Percentiles rank a stretch among this genome's conserved stretches.
phyloP scores from a whole-genome alignment of 2,329 filamentous ascomycete genomes.

The Colletotrichum godetiae region DNA sequence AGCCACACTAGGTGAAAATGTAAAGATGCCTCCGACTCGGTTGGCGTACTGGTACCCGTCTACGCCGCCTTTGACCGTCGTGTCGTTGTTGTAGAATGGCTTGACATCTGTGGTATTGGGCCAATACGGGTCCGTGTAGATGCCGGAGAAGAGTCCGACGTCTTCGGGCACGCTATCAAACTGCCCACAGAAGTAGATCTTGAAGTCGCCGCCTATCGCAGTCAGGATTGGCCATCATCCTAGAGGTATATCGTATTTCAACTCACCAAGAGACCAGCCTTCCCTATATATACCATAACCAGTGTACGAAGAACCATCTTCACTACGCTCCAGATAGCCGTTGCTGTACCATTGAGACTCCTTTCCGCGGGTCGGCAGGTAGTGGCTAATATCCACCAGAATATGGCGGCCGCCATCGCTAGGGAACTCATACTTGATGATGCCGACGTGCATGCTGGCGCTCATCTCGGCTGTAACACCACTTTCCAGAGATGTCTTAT shows the following conservation, averaged over 20 bases:
- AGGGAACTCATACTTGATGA: constrained; percentile 64
- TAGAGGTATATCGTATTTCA: fast-evolving
- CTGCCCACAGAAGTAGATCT: constrained; percentile 56
- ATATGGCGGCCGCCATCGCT: constrained; percentile 51
- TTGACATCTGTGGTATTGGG: constrained; percentile 44
- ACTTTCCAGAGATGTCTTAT: constrained; percentile 59
- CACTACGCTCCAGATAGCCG: constrained; percentile 50
- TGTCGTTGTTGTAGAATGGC: constrained; percentile 60
- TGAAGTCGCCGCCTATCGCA: constrained; percentile 49
- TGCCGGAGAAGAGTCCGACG: constrained; percentile 51
- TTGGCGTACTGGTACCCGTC: constrained; percentile 63
- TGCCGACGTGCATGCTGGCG: constrained; percentile 59
- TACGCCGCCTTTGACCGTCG: constrained; percentile 61
- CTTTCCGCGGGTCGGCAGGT: constrained; percentile 53
- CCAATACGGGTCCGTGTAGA: constrained; percentile 58
- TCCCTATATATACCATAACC: constrained; percentile 60
- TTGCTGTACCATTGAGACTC: constrained; percentile 55
- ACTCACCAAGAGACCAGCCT: constrained; percentile 51
- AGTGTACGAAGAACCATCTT: constrained; percentile 52
- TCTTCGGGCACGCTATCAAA: constrained; percentile 50
- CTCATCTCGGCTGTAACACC: constrained; percentile 61
- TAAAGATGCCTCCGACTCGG: constrained; percentile 63
- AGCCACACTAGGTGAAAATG: constrained; percentile 50
- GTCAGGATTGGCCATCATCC: background rate
- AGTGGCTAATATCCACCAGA: constrained; percentile 60